Evolutionary conservation across 768 basidiomycete genomes (phyloP), one percentile per base, ranked within the genome.

Genomic region (Kwoniella dejecticola): DNA sequence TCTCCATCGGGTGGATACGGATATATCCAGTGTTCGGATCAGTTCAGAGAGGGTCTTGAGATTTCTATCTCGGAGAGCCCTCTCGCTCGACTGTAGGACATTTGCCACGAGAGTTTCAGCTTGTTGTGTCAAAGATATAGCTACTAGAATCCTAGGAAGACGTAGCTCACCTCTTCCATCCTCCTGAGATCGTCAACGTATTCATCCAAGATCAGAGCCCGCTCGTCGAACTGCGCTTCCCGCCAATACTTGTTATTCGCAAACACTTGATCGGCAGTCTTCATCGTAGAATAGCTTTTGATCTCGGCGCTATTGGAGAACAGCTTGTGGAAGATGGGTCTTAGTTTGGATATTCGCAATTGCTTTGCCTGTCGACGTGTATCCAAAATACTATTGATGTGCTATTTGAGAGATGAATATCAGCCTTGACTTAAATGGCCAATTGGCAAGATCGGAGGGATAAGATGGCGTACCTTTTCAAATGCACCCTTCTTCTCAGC

Each of bases 401-500:
- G 97, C 91, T 92, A 68, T 29, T 29, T 15, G 11, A 21, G 10
- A 52, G 24, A 24, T 17, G 27, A 2, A 21, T n/a, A 3, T 33
- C 41, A 15, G 47, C 11, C 23, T 11, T 38, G 31, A 23, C 40
- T 17, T 26, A 19, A 42, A 24, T 23, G 12, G 54, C 19, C 55
- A n/a, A n/a, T n/a, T n/a, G n/a, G n/a, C 23, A 11, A 17, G 13
- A 6, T 15, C 17, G 17, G 5, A 27, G 36, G 15, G 3, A 13
- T 6, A 29, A 26, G 19, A 4, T 3, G 21, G 76, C 84, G 38
- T 56, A 91, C 93, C 85, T 93, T 92, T 80, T 94, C 90, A 85
- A 90, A 99, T 57, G 88, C 86, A 56, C 87, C 82, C 81, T 96
- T 98, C 82, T 93, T 94, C 81, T 99, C 93, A 15, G 91, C 91